phyloP scores from a whole-genome alignment of 2,329 filamentous ascomycete species.

The Penicillium glabrum region DNA sequence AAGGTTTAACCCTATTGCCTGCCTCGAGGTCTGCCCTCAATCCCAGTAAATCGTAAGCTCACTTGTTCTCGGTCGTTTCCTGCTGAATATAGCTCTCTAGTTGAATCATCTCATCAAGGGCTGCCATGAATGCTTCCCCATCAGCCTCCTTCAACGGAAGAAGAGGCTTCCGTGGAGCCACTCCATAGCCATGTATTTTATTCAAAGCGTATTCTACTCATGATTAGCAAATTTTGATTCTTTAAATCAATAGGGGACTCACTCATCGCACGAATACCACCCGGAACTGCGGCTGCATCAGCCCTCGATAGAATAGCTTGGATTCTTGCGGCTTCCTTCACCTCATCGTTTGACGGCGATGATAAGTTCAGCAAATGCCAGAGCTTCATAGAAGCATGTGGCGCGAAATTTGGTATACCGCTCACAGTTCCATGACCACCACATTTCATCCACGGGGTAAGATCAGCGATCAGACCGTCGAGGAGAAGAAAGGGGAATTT shows the following conservation, averaged over 20 bases:
- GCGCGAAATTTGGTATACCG: conserved; percentile 26
- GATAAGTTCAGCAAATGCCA: conserved; percentile 19
- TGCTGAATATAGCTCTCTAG: conserved; percentile 7
- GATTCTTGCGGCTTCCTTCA: conserved; percentile 12
- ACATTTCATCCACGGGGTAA: conserved; percentile 26
- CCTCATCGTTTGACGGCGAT: conserved; percentile 8
- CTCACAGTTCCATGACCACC: conserved; percentile 26
- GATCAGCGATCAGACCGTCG: conserved; percentile 24
- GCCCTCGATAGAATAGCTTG: conserved; percentile 21
- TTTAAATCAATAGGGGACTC: background rate
- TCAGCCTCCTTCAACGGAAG: conserved; percentile 16
- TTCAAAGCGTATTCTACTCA: conserved; percentile 21
- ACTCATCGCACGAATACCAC: conserved; percentile 25
- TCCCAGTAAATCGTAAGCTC: too few species aligned
- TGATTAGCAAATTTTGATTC: background rate
- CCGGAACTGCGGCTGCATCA: conserved; percentile 23
- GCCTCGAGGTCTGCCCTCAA: too few species aligned
- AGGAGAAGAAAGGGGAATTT: conserved; percentile 22
- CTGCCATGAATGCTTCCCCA: conserved; percentile 17
- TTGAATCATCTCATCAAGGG: conserved; percentile 15
- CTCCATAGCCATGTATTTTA: conserved; percentile 20
- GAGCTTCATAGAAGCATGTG: conserved; percentile 21
- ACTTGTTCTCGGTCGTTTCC: too few species aligned
- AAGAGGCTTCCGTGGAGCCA: conserved; percentile 17
- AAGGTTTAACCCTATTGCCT: too few species aligned